Base-by-base conservation (phyloP, 805 yeast species). In the Yarrowia osloensis region DNA sequence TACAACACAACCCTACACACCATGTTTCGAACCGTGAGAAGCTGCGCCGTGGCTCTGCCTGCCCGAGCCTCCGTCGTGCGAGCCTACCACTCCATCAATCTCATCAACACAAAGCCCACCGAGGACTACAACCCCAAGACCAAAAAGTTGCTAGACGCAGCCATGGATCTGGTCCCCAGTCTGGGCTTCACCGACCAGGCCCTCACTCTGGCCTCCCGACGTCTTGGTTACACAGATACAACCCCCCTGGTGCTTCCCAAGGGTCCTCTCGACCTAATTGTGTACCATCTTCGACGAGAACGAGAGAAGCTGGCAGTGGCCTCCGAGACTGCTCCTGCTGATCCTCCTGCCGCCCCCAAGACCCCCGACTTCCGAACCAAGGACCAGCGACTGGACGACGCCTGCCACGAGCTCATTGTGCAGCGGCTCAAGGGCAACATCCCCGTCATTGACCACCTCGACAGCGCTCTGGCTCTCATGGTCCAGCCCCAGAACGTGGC, bases 401-500 rank as follows among this genome's bases (percentile, higher is more conserved):
- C 78, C 74, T 73, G 85, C 77, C 74, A 84, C 81, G 70, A 66
- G 68, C 80, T 72, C 75, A 75, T 70, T 67, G 71, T 35, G 76
- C 71, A 70, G 70, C 79, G 94, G 68, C 79, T 89, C 69, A 74
- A 75, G 57, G 82, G 78, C 68, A 89, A 89, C 40, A 37, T 26
- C 67, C 69, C 61, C 40, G 65, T 19, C 67, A 52, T 69, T 35
- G 49, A 49, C n/a, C 67, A 71, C n/a, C 68, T 75, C 26, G 63
- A 65, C 15, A 77, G 78, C 61, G 88, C 88, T 0, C 79, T 92
- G 68, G 84, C 89, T 0, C 82, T 85, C 59, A 80, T 91, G 76
- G 78, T 88, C 7, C 75, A 85, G 28, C 97, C 97, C 0, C 81
- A 82, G 63, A 88, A 90, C 74, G 55, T 88, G 35, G 72, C 78